phyloP scores from a whole-genome alignment of 1,284 basidiomycete species.

The Trametes hirsuta region DNA sequence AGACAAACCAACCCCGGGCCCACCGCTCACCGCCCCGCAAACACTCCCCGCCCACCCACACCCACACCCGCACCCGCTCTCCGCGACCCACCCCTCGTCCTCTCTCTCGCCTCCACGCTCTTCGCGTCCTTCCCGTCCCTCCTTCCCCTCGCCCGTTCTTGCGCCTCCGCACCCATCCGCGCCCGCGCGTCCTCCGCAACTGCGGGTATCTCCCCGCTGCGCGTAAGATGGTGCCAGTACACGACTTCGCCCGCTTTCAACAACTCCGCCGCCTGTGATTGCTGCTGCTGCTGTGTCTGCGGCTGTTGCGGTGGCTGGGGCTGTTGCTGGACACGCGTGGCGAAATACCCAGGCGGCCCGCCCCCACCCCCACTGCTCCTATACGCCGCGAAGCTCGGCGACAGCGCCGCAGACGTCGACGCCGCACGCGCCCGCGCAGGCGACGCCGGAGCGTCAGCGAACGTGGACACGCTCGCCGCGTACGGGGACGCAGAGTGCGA shows the following conservation, averaged over 20 bases:
- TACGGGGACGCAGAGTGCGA: slow-evolving; percentile 15
- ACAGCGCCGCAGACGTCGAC: slow-evolving; percentile 27
- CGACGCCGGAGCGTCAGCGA: slow-evolving; percentile 9
- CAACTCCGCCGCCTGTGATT: slow-evolving; percentile 14
- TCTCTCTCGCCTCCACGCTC: neutral
- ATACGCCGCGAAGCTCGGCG: slow-evolving; percentile 25
- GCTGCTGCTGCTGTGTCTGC: slow-evolving; percentile 3
- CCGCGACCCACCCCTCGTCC: neutral
- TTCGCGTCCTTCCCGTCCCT: neutral
- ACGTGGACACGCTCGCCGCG: neutral
- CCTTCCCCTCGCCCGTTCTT: neutral
- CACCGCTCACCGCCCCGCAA: slow-evolving; percentile 1
- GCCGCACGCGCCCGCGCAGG: slow-evolving; percentile 25
- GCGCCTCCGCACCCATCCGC: slow-evolving; percentile 17
- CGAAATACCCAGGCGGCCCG: neutral
- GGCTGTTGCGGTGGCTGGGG: neutral
- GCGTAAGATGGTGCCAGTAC: slow-evolving; percentile 79
- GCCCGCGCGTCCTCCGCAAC: slow-evolving; percentile 63
- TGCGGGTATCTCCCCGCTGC: slow-evolving; percentile 74
- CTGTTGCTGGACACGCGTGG: neutral
- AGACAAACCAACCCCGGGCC: neutral
- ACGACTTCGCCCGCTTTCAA: slow-evolving; percentile 69
- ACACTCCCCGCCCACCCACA: neutral
- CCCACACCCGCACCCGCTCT: neutral
- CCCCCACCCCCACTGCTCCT: slow-evolving; percentile 1